A percentile compares a stretch with the other conserved stretches of the same genome.
Conservation (phyloP, 179 eudicot species). For the Nepenthes alata region DNA sequence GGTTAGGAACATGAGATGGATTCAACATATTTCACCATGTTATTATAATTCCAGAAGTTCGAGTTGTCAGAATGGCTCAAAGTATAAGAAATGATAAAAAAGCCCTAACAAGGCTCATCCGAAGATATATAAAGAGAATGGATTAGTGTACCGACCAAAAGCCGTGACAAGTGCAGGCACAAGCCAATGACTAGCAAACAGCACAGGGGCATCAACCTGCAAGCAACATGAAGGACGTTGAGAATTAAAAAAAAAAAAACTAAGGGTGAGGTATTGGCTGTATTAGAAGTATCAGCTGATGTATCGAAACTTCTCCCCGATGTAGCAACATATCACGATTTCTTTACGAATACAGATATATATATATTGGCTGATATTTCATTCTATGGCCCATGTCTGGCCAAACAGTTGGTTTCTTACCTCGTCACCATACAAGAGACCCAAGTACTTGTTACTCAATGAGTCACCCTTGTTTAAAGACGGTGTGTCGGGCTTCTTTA, state of each 20-base stretch:
- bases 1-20: too few species aligned
- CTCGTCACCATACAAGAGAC: conserved; percentile 61
- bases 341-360: neutral
- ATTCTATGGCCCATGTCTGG: neutral
- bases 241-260: neutral
- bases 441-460: conserved; percentile 56
- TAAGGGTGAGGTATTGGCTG: too few species aligned
- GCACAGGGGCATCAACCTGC: conserved; percentile 75
- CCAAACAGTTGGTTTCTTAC: conserved; percentile 25
- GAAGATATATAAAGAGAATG: neutral
- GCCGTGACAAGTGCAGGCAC: conserved; percentile 57
- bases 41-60: too few species aligned
- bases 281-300: too few species aligned
- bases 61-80: too few species aligned
- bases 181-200: conserved; percentile 77
- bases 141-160: conserved; percentile 43
- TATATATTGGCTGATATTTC: neutral
- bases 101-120: too few species aligned
- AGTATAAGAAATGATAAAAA: too few species aligned
- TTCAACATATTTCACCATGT: too few species aligned
- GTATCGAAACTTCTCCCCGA: too few species aligned
- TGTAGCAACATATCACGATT: too few species aligned
- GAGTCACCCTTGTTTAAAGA: conserved; percentile 28
- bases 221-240: neutral
- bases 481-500: conserved; percentile 11